A percentile compares a stretch with the other conserved stretches of the same genome.
These are phyloP conservation scores for Pontederia crassipes DNA, from an alignment of 176 grass and related monocot genomes.

Conservation along the genomic window DNA sequence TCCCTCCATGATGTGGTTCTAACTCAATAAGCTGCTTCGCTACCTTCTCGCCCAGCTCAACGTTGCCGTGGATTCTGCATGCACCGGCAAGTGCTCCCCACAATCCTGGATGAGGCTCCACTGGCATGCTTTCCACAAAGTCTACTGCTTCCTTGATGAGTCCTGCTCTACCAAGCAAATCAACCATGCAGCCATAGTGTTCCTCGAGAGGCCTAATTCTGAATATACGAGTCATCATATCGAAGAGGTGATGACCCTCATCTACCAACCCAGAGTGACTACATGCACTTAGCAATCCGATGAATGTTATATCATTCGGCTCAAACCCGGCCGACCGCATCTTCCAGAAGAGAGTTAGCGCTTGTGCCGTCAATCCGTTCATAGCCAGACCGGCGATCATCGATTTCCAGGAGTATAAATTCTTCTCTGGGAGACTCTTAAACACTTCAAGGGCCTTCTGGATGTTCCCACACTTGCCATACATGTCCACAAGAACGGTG, in stretches of 20 bases:
- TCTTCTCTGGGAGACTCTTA: slow-evolving; percentile 32
- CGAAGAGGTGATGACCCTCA: slow-evolving; percentile 42
- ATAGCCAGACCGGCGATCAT: slow-evolving; percentile 55
- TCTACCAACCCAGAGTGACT: slow-evolving; percentile 47
- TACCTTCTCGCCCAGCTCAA: slow-evolving; percentile 55
- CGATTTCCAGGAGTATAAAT: slow-evolving; percentile 57
- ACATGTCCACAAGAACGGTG: slow-evolving; percentile 52
- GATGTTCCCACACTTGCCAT: slow-evolving; percentile 59
- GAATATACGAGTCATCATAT: slow-evolving; percentile 35
- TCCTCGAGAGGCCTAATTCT: slow-evolving; percentile 26
- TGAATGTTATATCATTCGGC: slow-evolving; percentile 54
- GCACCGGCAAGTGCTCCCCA: slow-evolving; percentile 66
- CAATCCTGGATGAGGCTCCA: slow-evolving; percentile 45
- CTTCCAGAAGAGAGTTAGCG: slow-evolving; percentile 57
- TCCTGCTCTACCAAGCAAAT: slow-evolving; percentile 48
- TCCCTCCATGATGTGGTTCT: slow-evolving; percentile 48
- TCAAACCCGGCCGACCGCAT: slow-evolving; percentile 39
- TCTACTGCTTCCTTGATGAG: slow-evolving; percentile 44
- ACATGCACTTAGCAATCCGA: slow-evolving; percentile 48
- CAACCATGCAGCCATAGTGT: slow-evolving; percentile 65
- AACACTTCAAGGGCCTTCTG: slow-evolving; percentile 33
- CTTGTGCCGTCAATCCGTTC: slow-evolving; percentile 37
- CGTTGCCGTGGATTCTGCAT: slow-evolving; percentile 53
- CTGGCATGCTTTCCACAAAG: slow-evolving; percentile 47
- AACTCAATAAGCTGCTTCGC: slow-evolving; percentile 47